Percentiles rank a stretch among this genome's conserved stretches.
Evolutionary conservation across 768 basidiomycete genomes (phyloP).

Genomic region (Boletus rufocinnamomeus): DNA sequence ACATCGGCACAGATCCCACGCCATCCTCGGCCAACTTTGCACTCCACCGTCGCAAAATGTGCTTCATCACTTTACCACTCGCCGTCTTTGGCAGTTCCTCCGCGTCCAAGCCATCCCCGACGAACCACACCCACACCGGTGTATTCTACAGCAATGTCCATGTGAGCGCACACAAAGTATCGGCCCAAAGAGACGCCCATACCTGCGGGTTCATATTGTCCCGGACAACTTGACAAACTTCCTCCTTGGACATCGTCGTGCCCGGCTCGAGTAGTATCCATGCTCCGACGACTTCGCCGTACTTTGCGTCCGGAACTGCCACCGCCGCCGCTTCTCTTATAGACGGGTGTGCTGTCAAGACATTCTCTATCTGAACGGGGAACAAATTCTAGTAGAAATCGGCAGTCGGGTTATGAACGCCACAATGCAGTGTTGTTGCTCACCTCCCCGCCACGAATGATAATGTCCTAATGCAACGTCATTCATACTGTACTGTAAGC

Average conservation of each 20-base stretch:
- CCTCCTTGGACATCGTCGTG: conserved; percentile 44
- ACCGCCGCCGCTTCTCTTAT: conserved; percentile 76
- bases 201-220: conserved; percentile 81
- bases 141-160: conserved; percentile 53
- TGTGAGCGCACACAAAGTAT: conserved; percentile 5
- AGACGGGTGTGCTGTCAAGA: conserved; percentile 51
- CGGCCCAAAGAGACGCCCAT: conserved; percentile 10
- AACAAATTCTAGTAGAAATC: conserved; percentile 63
- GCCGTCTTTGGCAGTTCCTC: conserved; percentile 79
- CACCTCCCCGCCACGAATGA: conserved; percentile 86
- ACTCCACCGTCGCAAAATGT: conserved; percentile 71
- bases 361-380: conserved; percentile 84
- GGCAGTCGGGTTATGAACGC: not conserved
- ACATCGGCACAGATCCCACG: conserved; percentile 32
- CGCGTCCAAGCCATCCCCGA: conserved; percentile 62
- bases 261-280: conserved; percentile 63
- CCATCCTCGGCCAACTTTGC: conserved; percentile 48
- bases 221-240: conserved; percentile 55
- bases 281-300: conserved; percentile 79
- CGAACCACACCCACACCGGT: conserved; percentile 82
- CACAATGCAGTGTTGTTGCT: not conserved
- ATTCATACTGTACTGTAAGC: not conserved
- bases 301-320: conserved; percentile 65
- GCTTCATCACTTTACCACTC: conserved; percentile 87
- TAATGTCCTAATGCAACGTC: conserved; percentile 58